Base-by-base conservation (phyloP, 352 stramenopile genomes). In the Pythium guiyangense region DNA sequence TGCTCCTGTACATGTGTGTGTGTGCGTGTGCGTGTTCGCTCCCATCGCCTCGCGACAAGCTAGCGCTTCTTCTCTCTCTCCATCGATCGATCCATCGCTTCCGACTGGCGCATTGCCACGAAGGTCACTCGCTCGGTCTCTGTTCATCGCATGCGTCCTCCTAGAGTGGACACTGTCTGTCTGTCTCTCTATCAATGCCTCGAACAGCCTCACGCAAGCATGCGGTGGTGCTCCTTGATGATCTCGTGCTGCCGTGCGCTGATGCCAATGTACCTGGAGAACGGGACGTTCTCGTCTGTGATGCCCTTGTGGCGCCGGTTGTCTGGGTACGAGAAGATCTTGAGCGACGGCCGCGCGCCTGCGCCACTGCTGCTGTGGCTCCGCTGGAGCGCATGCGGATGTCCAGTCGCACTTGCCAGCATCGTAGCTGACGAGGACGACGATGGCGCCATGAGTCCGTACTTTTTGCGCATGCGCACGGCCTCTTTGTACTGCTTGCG, bases 191-290 rank as follows among this genome's bases (percentile, higher is more conserved):
- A n/a, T n/a, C n/a, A n/a, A n/a, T n/a, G n/a, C n/a, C n/a, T n/a
- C n/a, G n/a, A n/a, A n/a, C n/a, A 12, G 10, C 8, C 34, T 60
- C 63, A 85, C n/a, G 73, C 75, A 17, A 88, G 68, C 50, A 88
- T 74, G 18, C 76, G 77, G 53, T 90, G 77, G 44, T 88, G 78
- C 63, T 90, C 75, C 55, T 86, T 88, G 56, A 90, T 87, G 53
- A 90, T 84, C 46, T 85, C 78, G 46, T 86, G 78, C 55, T 90
- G 79, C 10, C 72, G 70, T 9, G 74, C 77, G 52, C 74, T 90
- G 49, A 90, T 88, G 34, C 79, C 79, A n/a, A 90, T 90, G 66
- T 87, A 90, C 35, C 79, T 55, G 18, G 79, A 72, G 52, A 78
- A 86, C 14, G 79, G 79, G 22, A 90, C 69, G 25, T 64, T 81